Evolutionary conservation across 768 basidiomycete genomes (phyloP), one percentile per base, ranked within the genome.

Genomic region (Kondoa malvinella): DNA sequence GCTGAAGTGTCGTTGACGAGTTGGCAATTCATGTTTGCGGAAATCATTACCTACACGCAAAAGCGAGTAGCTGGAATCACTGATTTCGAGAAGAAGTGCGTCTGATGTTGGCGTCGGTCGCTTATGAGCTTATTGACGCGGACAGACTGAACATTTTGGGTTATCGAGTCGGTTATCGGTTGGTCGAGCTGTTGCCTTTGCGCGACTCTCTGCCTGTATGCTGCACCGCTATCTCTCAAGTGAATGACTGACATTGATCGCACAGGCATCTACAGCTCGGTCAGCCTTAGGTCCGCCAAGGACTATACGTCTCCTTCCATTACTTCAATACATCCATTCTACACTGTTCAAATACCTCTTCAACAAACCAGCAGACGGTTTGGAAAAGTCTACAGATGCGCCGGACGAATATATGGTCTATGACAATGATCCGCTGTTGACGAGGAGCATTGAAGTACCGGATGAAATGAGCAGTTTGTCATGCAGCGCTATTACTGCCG

Each of bases 361-460:
- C 74, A 91, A 91, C 8, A 88, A 86, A 76, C 82, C 90, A 8
- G 95, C 95, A 26, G 94, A 96, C 76, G 90, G 87, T 1, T 85
- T 99, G 67, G 92, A 99, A 78, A 88, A 90, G 79, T 92, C 89
- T 72, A 89, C 96, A 0, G 92, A 95, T 77, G 90, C 94, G 68
- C 86, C 88, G 25, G 94, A 97, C 75, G 95, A 99, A 81, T 99
- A 96, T 78, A 97, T 97, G 95, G 88, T 99, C 71, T 87, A 94
- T 69, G 88, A 96, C 81, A 96, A 99, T 76, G 88, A 92, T 75
- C 92, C 95, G 14, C 83, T 86, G 26, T 81, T 96, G 71, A 92
- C 95, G 70, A 85, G 89, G 68, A 82, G 89, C 72, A 89, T 99
- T 69, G 90, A 91, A 32, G 88, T 97, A 16, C 95, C 95, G 26